Conservation (phyloP, 164 flowering plant species). For the Berberis thunbergii region DNA sequence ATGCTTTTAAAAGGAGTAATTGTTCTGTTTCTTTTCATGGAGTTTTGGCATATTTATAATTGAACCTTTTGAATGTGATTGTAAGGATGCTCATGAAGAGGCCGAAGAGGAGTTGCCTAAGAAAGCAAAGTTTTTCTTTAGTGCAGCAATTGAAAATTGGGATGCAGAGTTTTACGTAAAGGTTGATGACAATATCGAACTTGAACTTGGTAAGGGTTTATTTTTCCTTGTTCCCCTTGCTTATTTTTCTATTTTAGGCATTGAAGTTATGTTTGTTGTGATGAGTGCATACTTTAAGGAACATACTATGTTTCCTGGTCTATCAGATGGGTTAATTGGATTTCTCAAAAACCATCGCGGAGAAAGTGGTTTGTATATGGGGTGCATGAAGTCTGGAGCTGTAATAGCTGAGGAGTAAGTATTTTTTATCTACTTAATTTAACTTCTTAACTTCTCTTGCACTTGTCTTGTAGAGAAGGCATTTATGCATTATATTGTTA, state of each 20-base stretch:
- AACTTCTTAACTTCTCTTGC: not conserved
- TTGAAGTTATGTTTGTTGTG: not conserved
- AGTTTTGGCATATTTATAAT: not conserved
- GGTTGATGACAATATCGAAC: slow-evolving; percentile 74
- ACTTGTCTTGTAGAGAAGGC: not conserved
- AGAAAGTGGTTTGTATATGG: slow-evolving; percentile 73
- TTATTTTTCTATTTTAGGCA: not conserved
- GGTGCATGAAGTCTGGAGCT: slow-evolving; percentile 99
- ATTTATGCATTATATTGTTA: not conserved
- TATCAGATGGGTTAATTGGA: slow-evolving; percentile 67
- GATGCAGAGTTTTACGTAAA: slow-evolving; percentile 97
- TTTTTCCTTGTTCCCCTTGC: not conserved
- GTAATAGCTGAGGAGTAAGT: slow-evolving; percentile 78
- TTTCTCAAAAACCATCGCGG: slow-evolving; percentile 80
- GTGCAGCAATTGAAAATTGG: slow-evolving; percentile 90
- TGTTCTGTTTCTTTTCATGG: not conserved
- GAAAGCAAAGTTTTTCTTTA: slow-evolving; percentile 86
- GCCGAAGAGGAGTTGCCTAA: slow-evolving; percentile 95
- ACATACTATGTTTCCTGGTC: slow-evolving; percentile 8
- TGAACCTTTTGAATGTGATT: not conserved
- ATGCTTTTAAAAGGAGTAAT: not conserved
- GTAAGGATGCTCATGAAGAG: slow-evolving; percentile 93
- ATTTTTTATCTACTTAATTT: slow-evolving; percentile 11
- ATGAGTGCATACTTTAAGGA: not conserved
- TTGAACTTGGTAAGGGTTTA: slow-evolving; percentile 60